Evolutionary conservation across 768 basidiomycete genomes (phyloP), one percentile per base, ranked within the genome.

Genomic region (Trametes villosa): DNA sequence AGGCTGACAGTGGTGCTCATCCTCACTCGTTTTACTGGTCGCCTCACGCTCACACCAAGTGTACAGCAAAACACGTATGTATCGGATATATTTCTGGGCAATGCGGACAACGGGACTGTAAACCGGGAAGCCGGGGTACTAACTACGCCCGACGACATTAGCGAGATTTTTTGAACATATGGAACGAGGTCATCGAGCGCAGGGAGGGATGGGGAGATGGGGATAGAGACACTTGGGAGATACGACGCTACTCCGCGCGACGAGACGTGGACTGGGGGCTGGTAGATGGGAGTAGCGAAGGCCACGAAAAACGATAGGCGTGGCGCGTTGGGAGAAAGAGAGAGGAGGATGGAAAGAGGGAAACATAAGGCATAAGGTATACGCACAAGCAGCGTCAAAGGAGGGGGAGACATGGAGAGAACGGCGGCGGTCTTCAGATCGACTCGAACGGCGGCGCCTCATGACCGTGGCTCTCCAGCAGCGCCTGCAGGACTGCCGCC

Each of bases 171-270:
- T 61, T 57, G 45, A n/a, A 20, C 27, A 33, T 65, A 58, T 46
- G 46, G 22, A 46, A 40, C 47, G 29, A 26, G 34, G 47, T 47
- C 56, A 38, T 49, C 50, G 56, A 57, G 30, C 34, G 55, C 55
- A 56, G 38, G 46, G 20, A 29, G 31, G 17, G 31, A 44, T 3
- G 36, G 34, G 57, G 54, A 48, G 44, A 18, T 34, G 63, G 70
- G 70, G 46, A 60, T n/a, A 68, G 78, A 9, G 46, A 17, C 20
- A 42, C 40, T 46, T 45, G 53, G 54, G 45, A 78, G 79, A 59
- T 82, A 79, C 81, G 81, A 83, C 83, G 78, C 76, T 81, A 76
- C 80, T 82, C 79, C 76, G 75, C 64, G 69, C 80, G 79, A 83
- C 73, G 81, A 81, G 71, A 68, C 64, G 65, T 72, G 77, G 75